Base-by-base conservation (phyloP, 225 moss, liverwort and hornwort species). In the Polytrichum formosum region DNA sequence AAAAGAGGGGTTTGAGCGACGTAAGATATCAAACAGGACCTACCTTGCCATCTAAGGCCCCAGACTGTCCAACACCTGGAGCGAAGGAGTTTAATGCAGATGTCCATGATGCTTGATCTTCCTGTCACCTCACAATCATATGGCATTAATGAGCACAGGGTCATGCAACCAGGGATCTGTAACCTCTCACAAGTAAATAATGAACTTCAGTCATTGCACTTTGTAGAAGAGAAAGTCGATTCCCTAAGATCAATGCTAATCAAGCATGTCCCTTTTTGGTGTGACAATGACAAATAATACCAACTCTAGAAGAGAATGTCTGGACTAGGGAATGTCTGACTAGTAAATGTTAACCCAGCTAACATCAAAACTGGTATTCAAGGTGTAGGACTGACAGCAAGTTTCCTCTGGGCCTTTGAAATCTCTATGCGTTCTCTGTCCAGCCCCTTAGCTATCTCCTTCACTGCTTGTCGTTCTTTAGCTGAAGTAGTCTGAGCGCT, bases 11-110 rank as follows among this genome's bases (percentile, higher is more conserved):
- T 46, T 46, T 46, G 46, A 3, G 46, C 13, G 2, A 46, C 16
- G 1, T 28, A 26, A 58, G 56, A 23, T 58, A 9, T 58, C 7
- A 1, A 9, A 9, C 1, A 58, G 21, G 20, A 58, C 58, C 58
- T 83, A 87, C 86, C 78, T 87, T 76, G 72, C 54, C 21, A 16
- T 72, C 72, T 60, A 69, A 54, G 27, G 64, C 75, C n/a, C 76
- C 78, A 76, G 72, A 71, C 69, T 87, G 61, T 68, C 80, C 86
- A 71, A 73, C 78, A 58, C 70, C 68, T 78, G 83, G 83, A 83
- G 83, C 72, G 58, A 81, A 83, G 26, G 78, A 76, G 6, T 75
- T 74, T 27, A 81, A 65, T 72, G 78, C 71, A 81, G 80, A 80
- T 29, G 78, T 66, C 83, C 80, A 78, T 63, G 80, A 81, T 28